A percentile compares a stretch with the other conserved stretches of the same genome.
These are phyloP conservation scores for Colletotrichum sp. DNA, from an alignment of 2,329 filamentous ascomycete species.

Conservation along the genomic window DNA sequence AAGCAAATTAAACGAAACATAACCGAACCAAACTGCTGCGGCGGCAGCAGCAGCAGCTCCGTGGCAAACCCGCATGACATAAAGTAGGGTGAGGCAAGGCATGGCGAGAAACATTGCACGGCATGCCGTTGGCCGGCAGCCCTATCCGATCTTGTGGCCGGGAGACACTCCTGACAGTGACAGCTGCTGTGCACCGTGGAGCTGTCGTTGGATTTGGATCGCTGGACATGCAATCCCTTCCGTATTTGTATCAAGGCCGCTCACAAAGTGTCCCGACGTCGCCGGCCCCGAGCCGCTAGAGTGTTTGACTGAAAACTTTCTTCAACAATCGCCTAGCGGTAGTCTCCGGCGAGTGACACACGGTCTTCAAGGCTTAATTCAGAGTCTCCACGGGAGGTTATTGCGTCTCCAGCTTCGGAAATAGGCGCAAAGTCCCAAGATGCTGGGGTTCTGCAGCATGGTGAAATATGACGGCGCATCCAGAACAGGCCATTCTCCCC, in stretches of 20 bases:
- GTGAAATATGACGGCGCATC: slow-evolving; percentile 4
- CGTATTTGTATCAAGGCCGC: neutral
- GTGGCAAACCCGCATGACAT: neutral
- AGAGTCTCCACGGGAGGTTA: neutral
- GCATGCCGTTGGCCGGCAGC: neutral
- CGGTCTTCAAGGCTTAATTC: neutral
- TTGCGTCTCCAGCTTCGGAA: neutral
- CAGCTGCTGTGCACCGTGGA: neutral
- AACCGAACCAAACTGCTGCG: neutral
- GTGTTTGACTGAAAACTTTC: neutral
- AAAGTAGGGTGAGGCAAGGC: neutral
- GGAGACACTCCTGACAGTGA: neutral
- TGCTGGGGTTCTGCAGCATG: neutral
- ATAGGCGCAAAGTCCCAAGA: neutral
- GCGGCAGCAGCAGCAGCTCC: neutral
- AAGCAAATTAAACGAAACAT: neutral
- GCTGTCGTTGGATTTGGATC: neutral
- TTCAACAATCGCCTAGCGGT: neutral
- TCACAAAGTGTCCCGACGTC: neutral
- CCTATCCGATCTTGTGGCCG: neutral
- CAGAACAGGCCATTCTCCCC: slow-evolving; percentile 12
- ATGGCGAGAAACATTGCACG: neutral
- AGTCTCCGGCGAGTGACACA: neutral
- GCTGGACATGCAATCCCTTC: neutral
- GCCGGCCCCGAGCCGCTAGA: neutral